A percentile compares a stretch with the other conserved stretches of the same genome.
Evolutionary conservation across 805 yeast species (phyloP).

Genomic region (Kodamaea fukazawae): DNA sequence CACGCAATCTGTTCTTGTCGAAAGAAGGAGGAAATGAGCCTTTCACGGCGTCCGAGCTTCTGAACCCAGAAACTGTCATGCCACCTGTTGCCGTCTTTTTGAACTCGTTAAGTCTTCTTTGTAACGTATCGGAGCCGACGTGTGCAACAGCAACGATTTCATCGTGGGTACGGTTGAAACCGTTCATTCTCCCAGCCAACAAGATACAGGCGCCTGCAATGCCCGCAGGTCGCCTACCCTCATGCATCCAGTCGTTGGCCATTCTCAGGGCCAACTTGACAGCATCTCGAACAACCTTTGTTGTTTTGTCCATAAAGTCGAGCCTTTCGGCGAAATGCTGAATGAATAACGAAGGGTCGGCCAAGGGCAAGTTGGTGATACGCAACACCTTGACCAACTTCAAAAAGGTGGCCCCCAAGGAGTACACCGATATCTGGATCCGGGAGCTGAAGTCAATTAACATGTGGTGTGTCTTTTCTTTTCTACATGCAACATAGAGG

Average conservation of each 20-base stretch:
- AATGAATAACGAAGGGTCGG: conserved; percentile 91
- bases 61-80: conserved; percentile 70
- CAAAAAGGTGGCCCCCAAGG: conserved; percentile 93
- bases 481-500: conserved; percentile 90
- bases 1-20: conserved; percentile 55
- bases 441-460: conserved; percentile 90
- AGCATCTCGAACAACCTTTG: conserved; percentile 84
- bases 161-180: conserved; percentile 83
- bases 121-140: conserved; percentile 91
- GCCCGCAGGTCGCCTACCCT: conserved; percentile 98
- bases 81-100: conserved; percentile 70
- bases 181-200: conserved; percentile 95
- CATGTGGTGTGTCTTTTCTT: conserved; percentile 90
- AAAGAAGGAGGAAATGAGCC: conserved; percentile 82
- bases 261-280: conserved; percentile 81
- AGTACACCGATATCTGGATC: conserved; percentile 85
- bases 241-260: conserved; percentile 94
- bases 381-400: conserved; percentile 87
- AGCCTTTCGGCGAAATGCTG: conserved; percentile 90
- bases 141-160: conserved; percentile 95
- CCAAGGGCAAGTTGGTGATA: conserved; percentile 74
- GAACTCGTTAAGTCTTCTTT: conserved; percentile 86
- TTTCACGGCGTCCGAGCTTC: conserved; percentile 46
- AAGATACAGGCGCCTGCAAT: conserved; percentile 95
- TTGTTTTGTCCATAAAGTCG: conserved; percentile 70